Evolutionary conservation across 2,329 filamentous ascomycete species (phyloP), one percentile per base, ranked within the genome.

Genomic region (Fusarium lyarnte): DNA sequence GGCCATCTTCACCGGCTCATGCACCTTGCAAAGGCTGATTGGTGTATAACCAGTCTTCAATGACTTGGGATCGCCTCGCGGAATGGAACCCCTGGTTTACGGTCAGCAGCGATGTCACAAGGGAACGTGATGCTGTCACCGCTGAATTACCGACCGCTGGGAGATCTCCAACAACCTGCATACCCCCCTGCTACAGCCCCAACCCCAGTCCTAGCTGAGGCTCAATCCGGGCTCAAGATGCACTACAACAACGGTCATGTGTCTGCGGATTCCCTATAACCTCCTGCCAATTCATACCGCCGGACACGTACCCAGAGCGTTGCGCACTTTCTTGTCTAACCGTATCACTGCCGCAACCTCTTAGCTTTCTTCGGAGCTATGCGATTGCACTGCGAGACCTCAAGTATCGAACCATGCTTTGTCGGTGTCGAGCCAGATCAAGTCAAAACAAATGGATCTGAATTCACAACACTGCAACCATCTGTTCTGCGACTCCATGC

Each of bases 11-110:
- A 47, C 49, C 41, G 64, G 60, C 70, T 75, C 69, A 70, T 60
- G 41, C 47, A 53, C 67, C 65, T 63, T 47, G 57, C 61, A 55
- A 39, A 65, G 68, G 64, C 65, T 74, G 72, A 77, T 77, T 75
- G 75, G 75, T 58, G 59, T 68, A 53, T 57, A 51, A 46, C 47
- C 52, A 43, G 53, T 58, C 69, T 63, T 73, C 69, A 69, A 52
- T 31, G 63, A 57, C 55, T 66, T 76, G 75, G 72, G 74, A 69
- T 75, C 70, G 54, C 55, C 65, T 70, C 31, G 51, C 47, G 43
- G 57, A 52, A 67, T 39, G 17, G 29, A 27, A 57, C 62, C 75
- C 73, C 66, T 73, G 63, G 35, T 49, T 61, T 36, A 42, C 45
- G 42, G 51, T 51, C 47, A 70, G 46, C 47, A 57, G 39, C 55